These are phyloP conservation scores for Amanita exitialis DNA, from an alignment of 768 basidiomycete species.

Conservation along the genomic window DNA sequence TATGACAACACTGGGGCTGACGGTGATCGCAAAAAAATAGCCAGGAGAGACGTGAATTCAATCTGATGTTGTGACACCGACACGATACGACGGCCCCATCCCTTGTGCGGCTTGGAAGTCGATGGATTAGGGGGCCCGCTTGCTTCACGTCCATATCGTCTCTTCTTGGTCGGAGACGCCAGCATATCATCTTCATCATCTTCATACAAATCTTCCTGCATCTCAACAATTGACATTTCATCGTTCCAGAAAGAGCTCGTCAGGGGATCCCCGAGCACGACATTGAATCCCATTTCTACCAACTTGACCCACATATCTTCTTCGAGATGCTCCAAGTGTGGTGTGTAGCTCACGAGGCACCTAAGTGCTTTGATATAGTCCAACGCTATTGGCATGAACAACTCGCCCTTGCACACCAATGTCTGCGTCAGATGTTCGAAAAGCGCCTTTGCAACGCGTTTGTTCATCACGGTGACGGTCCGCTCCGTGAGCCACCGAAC, in stretches of 20 bases:
- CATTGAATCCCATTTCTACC: conserved; percentile 67
- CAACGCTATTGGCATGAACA: conserved; percentile 58
- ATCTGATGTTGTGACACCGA: conserved; percentile 48
- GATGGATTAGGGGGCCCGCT: conserved; percentile 13
- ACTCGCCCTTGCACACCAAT: conserved; percentile 39
- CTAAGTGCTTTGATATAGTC: conserved; percentile 78
- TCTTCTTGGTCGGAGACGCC: conserved; percentile 25
- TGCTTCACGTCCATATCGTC: conserved; percentile 18
- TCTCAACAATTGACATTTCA: conserved; percentile 18
- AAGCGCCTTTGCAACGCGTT: conserved; percentile 43
- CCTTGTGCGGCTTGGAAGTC: conserved; percentile 11
- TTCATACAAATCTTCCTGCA: conserved; percentile 25
- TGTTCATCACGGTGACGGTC: conserved; percentile 44
- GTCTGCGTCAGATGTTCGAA: conserved; percentile 56
- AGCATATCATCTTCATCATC: conserved; percentile 19
- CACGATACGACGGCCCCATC: conserved; percentile 13
- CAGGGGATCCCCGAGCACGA: conserved; percentile 54
- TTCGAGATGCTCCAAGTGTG: conserved; percentile 74
- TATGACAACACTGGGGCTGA: conserved; percentile 44
- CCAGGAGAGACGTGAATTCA: conserved; percentile 60
- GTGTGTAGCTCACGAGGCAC: conserved; percentile 48
- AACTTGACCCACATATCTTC: conserved; percentile 56
- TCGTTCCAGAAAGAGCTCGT: conserved; percentile 21
- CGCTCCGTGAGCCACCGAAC: conserved; percentile 70
- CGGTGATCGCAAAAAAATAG: conserved; percentile 47